Conservation (phyloP, 1,284 basidiomycete genomes). For the Volvariella volvacea region DNA sequence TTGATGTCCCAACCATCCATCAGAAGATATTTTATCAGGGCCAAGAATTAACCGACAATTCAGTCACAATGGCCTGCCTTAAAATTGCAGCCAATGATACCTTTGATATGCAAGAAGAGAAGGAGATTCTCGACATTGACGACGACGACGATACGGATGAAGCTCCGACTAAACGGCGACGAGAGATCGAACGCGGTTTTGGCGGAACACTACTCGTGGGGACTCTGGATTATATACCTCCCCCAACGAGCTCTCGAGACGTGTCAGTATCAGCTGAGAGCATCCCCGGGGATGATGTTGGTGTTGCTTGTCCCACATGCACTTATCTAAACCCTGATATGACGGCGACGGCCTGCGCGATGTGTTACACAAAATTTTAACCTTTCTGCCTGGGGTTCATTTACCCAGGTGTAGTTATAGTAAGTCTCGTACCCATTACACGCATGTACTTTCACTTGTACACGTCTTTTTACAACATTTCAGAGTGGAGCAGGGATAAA, state of each 20-base stretch:
- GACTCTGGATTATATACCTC: constrained; percentile 14
- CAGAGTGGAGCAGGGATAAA: no score
- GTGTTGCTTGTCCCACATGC: constrained; percentile 29
- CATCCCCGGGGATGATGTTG: no score
- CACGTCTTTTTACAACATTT: no score
- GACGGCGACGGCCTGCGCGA: no score
- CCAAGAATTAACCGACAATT: constrained; percentile 58
- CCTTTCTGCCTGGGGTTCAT: no score
- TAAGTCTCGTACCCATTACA: no score
- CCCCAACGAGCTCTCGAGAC: constrained; percentile 13
- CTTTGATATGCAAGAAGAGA: constrained; percentile 58
- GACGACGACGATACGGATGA: constrained; percentile 32
- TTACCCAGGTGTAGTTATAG: no score
- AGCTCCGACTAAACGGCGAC: constrained; percentile 31
- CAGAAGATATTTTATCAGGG: constrained; percentile 62
- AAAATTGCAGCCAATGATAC: constrained; percentile 58
- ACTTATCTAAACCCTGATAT: constrained; percentile 32
- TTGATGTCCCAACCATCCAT: constrained; percentile 64
- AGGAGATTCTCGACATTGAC: constrained; percentile 48
- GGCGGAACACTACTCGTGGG: constrained; percentile 63
- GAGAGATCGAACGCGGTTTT: constrained; percentile 65
- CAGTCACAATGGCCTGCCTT: constrained; percentile 51
- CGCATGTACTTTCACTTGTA: no score
- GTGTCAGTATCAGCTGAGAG: constrained; percentile 14
- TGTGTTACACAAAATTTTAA: no score